Percentiles rank a stretch among this genome's conserved stretches.
Evolutionary conservation across 2,329 filamentous ascomycete genomes (phyloP).

Genomic region (Calonectria crousiana): DNA sequence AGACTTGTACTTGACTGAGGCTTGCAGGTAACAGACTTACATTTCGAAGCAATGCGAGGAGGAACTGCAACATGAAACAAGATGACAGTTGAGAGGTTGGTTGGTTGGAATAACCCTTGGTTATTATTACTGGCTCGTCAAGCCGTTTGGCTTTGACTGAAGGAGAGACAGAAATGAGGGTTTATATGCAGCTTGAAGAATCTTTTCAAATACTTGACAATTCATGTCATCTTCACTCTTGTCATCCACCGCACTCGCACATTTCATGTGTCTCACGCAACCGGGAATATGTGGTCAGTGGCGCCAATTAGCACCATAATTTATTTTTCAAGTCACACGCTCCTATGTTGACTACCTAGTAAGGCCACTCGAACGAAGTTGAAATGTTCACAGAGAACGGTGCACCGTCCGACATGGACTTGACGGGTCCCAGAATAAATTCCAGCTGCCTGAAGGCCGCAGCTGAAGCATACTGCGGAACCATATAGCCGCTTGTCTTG

Average conservation of each 20-base stretch:
- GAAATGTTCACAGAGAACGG: constrained; percentile 48
- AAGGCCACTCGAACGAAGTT: constrained; percentile 19
- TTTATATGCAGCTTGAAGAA: neutral
- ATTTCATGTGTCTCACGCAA: too few relatives aligned
- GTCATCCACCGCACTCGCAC: neutral
- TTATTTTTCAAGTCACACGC: neutral
- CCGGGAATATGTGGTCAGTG: neutral
- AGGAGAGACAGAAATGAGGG: neutral
- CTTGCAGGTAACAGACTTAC: neutral
- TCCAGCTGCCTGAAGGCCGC: constrained; percentile 80
- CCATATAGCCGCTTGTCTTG: constrained; percentile 75
- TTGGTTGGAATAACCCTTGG: neutral
- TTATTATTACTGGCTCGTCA: neutral
- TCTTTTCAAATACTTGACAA: neutral
- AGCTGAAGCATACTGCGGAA: constrained; percentile 75
- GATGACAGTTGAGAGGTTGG: neutral
- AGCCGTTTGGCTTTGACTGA: neutral
- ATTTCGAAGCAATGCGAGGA: neutral
- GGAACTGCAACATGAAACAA: neutral
- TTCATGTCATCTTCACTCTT: neutral
- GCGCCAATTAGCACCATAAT: neutral
- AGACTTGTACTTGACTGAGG: neutral
- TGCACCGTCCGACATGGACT: constrained; percentile 59
- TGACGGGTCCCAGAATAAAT: constrained; percentile 78
- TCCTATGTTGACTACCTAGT: neutral